Base-by-base conservation (phyloP, 129 eudicot genomes). In the Erigeron canadensis region DNA sequence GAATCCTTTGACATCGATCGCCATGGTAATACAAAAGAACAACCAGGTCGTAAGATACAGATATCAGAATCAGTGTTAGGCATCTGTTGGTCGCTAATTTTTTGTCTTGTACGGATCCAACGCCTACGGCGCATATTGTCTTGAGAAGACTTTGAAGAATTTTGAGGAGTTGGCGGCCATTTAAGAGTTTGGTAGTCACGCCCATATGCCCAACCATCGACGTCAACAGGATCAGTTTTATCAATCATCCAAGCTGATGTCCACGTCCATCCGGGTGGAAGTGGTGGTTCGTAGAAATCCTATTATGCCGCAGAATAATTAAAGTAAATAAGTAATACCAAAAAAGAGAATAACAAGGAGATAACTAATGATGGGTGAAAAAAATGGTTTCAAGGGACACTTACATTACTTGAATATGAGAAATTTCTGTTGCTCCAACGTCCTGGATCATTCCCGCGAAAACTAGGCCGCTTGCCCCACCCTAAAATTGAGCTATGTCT, bases 1-100 rank as follows among this genome's bases (percentile, higher is more conserved):
- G 97, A 87, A 71, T 83, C 80, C 76, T 58, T 81, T 46, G 84
- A 87, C 77, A 79, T 88, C 69, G 94, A 76, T 83, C 79, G 82
- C 99, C 99, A 95, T 22, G 99, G 99, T 71, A 95, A 81, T 40
- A 83, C 80, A 46, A 68, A 65, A 75, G 84, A 82, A 62, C 83
- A 75, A 84, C 87, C 94, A 45, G 99, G 90, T 71, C 69, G 28
- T 73, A 88, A 19, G 40, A 84, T 61, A 69, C 62, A 69, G 39
- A 80, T 55, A 78, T 79, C 80, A 66, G 75, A 57, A 57, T 75
- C 82, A 65, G 59, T 39, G 23, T 67, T 79, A 48, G 72, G 38
- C 28, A 69, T 38, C 16, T 55, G 69, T 64, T 71, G 38, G 7
- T 77, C 84, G 39, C 67, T 57, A 69, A 40, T 57, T 57, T 75